These are phyloP conservation scores for Lipomyces mesembrius DNA, from an alignment of 805 yeast species.

Conservation along the genomic window DNA sequence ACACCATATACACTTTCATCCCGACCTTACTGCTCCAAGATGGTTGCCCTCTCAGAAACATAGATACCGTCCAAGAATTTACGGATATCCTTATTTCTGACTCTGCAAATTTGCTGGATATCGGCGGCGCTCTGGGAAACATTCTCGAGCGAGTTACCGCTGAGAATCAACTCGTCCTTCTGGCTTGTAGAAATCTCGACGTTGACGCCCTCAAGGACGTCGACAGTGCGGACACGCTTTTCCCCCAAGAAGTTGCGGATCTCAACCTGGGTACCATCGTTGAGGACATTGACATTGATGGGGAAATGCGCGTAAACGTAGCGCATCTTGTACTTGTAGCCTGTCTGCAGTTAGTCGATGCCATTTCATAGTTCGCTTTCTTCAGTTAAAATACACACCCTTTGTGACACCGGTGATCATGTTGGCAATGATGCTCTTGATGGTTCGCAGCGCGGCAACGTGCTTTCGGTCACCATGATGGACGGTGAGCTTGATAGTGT, in stretches of 20 bases:
- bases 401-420: conserved; percentile 97
- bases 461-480: conserved; percentile 99
- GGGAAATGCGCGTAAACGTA: conserved; percentile 99
- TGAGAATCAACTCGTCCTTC: conserved; percentile 92
- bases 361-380: background rate
- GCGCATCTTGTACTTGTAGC: conserved; percentile 98
- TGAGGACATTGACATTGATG: conserved; percentile 92
- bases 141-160: conserved; percentile 95
- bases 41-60: conserved; percentile 92
- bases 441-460: conserved; percentile 99
- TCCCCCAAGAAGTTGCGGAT: conserved; percentile 99
- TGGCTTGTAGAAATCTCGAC: conserved; percentile 79
- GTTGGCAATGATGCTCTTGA: conserved; percentile 92
- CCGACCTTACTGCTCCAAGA: conserved; percentile 61
- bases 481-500: conserved; percentile 82
- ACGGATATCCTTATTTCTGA: conserved; percentile 99
- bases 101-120: conserved; percentile 96
- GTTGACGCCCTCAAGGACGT: conserved; percentile 86
- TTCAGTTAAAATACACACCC: conserved; percentile 54
- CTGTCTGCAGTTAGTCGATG: conserved; percentile 6
- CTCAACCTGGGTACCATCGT: conserved; percentile 80
- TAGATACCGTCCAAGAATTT: conserved; percentile 99
- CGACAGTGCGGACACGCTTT: conserved; percentile 90
- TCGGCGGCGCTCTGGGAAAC: conserved; percentile 99
- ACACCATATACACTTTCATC: background rate